A percentile compares a stretch with the other conserved stretches of the same genome.
These are phyloP conservation scores for Mycena venus DNA, from an alignment of 768 basidiomycete species.

Conservation along the genomic window DNA sequence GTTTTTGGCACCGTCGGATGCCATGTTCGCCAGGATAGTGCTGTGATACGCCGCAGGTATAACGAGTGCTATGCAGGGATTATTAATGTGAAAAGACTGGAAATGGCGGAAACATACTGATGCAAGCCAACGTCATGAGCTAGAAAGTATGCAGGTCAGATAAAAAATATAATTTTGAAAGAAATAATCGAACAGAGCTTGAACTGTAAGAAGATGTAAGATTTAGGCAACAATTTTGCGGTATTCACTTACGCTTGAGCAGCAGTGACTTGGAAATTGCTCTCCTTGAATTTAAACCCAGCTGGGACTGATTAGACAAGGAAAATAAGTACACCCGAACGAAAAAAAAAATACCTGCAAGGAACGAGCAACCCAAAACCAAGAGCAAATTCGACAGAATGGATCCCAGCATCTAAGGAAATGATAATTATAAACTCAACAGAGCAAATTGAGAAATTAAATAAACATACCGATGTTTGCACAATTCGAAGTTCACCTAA, in stretches of 20 bases:
- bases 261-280: slow-evolving; percentile 84
- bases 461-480: slow-evolving; percentile 80
- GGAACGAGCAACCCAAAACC: slow-evolving; percentile 92
- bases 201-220: slow-evolving; percentile 48
- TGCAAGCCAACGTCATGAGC: slow-evolving; percentile 89
- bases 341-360: slow-evolving; percentile 72
- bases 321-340: not conserved
- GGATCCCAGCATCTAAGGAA: slow-evolving; percentile 84
- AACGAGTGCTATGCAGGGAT: slow-evolving; percentile 71
- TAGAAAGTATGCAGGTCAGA: slow-evolving; percentile 43
- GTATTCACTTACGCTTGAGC: slow-evolving; percentile 81
- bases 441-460: not conserved
- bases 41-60: slow-evolving; percentile 90
- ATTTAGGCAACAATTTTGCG: not conserved
- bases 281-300: slow-evolving; percentile 75
- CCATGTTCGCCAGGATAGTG: slow-evolving; percentile 43
- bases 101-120: slow-evolving; percentile 65
- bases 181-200: slow-evolving; percentile 55
- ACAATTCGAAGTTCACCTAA: slow-evolving; percentile 88
- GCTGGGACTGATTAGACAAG: slow-evolving; percentile 53
- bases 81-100: not conserved
- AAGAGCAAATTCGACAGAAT: slow-evolving; percentile 92
- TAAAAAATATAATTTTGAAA: not conserved
- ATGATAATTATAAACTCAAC: not conserved
- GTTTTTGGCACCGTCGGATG: slow-evolving; percentile 17